Evolutionary conservation across 768 basidiomycete genomes (phyloP).

Genomic region (Boletus fagicola): DNA sequence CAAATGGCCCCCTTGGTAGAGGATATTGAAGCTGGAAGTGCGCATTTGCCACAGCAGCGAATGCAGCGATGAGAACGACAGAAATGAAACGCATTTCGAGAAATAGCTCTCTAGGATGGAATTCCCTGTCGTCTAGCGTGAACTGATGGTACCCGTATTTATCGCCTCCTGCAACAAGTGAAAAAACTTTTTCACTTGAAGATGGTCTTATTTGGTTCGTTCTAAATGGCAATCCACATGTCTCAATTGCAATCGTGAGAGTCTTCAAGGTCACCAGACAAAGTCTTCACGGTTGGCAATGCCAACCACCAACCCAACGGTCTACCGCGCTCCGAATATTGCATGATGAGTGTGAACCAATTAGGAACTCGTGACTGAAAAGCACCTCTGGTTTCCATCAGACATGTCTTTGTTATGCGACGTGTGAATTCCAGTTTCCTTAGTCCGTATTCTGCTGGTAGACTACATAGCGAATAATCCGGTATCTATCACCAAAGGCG

Average conservation of each 20-base stretch:
- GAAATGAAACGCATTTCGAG: constrained; percentile 35
- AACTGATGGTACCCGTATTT: constrained; percentile 11
- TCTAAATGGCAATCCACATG: neutral
- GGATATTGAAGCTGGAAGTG: constrained; percentile 86
- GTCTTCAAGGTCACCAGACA: too few species aligned
- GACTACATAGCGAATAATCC: neutral
- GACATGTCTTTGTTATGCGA: neutral
- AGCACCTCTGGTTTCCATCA: neutral
- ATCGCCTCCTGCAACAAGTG: neutral
- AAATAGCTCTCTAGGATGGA: neutral
- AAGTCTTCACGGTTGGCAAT: neutral
- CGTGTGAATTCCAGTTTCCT: neutral
- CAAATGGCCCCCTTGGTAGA: constrained; percentile 66
- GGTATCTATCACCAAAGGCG: neutral
- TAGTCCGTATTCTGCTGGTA: too few species aligned
- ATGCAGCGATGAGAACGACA: constrained; percentile 36
- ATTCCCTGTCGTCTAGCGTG: neutral
- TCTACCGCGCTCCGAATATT: neutral
- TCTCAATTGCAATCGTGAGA: too few species aligned
- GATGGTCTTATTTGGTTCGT: constrained; percentile 23
- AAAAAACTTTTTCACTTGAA: constrained; percentile 20
- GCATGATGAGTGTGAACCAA: neutral
- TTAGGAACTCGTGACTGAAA: neutral
- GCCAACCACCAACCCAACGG: too few species aligned
- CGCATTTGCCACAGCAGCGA: constrained; percentile 50